phyloP scores from a whole-genome alignment of 148 eudicot genomes.

The Rhododendron williamsianum region DNA sequence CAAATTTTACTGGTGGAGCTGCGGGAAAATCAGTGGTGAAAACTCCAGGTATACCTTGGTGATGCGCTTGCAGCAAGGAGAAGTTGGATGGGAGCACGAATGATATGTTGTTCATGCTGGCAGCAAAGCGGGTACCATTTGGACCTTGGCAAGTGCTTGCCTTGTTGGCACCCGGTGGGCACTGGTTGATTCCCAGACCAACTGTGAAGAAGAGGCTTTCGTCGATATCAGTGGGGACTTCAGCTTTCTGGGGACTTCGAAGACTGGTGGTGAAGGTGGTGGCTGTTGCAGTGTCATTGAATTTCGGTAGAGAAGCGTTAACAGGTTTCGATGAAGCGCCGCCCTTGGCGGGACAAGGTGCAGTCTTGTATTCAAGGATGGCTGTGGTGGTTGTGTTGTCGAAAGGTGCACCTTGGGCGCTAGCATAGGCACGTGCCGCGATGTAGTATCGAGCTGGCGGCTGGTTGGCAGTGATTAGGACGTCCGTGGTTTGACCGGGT shows the following conservation, averaged over 20 bases:
- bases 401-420: conserved; percentile 76
- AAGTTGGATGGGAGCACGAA: conserved; percentile 65
- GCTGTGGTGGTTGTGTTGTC: conserved; percentile 91
- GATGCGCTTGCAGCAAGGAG: conserved; percentile 77
- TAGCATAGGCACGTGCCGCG: conserved; percentile 70
- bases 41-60: conserved; percentile 51
- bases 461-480: conserved; percentile 65
- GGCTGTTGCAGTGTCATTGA: conserved; percentile 61
- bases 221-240: conserved; percentile 54
- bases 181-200: conserved; percentile 63
- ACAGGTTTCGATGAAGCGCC: conserved; percentile 24
- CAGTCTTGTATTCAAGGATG: conserved; percentile 61
- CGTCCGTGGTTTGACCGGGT: conserved; percentile 90
- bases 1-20: conserved; percentile 58
- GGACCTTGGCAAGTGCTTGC: conserved; percentile 76
- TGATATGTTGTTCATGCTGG: conserved; percentile 90
- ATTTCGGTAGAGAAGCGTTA: conserved; percentile 55
- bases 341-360: conserved; percentile 52
- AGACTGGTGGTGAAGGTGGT: conserved; percentile 55
- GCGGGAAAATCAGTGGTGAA: conserved; percentile 76
- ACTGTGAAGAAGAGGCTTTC: conserved; percentile 64
- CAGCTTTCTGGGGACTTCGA: conserved; percentile 44
- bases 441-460: conserved; percentile 71
- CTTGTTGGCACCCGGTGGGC: conserved; percentile 46
- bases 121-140: conserved; percentile 66